These are phyloP conservation scores for Suillus clintonianus DNA, from an alignment of 768 basidiomycete genomes.

Conservation along the genomic window DNA sequence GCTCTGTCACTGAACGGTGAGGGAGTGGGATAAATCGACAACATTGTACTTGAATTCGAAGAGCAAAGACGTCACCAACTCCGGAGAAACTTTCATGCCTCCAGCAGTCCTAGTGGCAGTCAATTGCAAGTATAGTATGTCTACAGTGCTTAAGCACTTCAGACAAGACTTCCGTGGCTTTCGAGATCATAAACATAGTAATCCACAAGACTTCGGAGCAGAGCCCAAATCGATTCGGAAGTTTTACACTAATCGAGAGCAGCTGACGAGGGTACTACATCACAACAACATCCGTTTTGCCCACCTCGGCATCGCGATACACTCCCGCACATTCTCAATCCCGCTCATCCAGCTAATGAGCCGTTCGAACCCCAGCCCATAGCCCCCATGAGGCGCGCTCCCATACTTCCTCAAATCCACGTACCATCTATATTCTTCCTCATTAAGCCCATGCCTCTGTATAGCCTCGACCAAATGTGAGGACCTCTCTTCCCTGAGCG, in stretches of 20 bases:
- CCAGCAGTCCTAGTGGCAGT: too few species aligned
- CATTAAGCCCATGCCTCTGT: slow-evolving; percentile 39
- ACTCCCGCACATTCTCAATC: slow-evolving; percentile 89
- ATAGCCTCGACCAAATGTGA: slow-evolving; percentile 55
- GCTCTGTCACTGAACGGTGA: too few species aligned
- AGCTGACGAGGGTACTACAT: slow-evolving; percentile 7
- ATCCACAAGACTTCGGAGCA: not conserved
- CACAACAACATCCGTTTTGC: slow-evolving; percentile 74
- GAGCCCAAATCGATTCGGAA: not conserved
- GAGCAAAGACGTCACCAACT: not conserved
- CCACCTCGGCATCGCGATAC: slow-evolving; percentile 91
- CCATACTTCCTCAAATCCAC: slow-evolving; percentile 82
- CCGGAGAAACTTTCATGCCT: too few species aligned
- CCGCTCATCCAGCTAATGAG: slow-evolving; percentile 86
- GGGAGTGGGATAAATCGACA: too few species aligned
- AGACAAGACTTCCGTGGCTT: not conserved
- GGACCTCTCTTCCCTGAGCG: slow-evolving; percentile 78
- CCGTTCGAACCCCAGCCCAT: slow-evolving; percentile 94
- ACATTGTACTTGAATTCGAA: not conserved
- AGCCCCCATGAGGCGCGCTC: slow-evolving; percentile 90
- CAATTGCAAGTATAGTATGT: not conserved
- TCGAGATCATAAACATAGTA: not conserved
- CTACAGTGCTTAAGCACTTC: not conserved
- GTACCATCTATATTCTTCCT: slow-evolving; percentile 66
- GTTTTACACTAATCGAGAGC: not conserved